phyloP scores from a whole-genome alignment of 305 asterid genomes.

The Andrographis paniculata region DNA sequence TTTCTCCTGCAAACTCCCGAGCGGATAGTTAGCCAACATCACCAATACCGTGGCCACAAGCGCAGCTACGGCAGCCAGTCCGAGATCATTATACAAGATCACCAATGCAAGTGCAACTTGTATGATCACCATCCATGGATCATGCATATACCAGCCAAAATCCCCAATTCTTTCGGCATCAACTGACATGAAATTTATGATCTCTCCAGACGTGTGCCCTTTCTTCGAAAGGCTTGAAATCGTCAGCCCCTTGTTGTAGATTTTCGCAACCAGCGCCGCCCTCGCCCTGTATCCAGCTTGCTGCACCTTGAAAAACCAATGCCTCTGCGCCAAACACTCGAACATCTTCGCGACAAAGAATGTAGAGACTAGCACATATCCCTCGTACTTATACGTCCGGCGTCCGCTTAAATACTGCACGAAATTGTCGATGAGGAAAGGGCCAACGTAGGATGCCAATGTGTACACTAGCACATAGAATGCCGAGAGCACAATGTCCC shows the following conservation, averaged over 20 bases:
- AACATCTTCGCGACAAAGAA: constrained; percentile 53
- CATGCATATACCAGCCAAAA: constrained; percentile 71
- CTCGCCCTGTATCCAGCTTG: constrained; percentile 68
- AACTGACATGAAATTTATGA: constrained; percentile 70
- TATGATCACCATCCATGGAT: constrained; percentile 56
- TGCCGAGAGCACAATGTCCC: constrained; percentile 46
- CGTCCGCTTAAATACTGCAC: constrained; percentile 61
- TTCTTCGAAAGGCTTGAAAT: constrained; percentile 58
- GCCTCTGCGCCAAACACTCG: constrained; percentile 62
- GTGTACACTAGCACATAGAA: constrained; percentile 37
- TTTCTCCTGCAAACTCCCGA: constrained; percentile 55
- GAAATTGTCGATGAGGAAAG: constrained; percentile 58
- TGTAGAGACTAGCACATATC: constrained; percentile 37
- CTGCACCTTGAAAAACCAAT: constrained; percentile 55
- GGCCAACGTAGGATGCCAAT: constrained; percentile 57
- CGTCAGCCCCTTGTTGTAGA: constrained; percentile 61
- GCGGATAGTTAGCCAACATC: constrained; percentile 60
- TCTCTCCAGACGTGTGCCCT: constrained; percentile 66
- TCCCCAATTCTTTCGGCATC: constrained; percentile 78
- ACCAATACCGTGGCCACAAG: constrained; percentile 46
- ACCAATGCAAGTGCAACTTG: constrained; percentile 48
- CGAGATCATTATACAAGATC: constrained; percentile 58
- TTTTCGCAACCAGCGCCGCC: constrained; percentile 61
- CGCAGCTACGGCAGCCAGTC: constrained; percentile 62
- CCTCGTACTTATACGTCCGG: constrained; percentile 36